Conservation (phyloP, 352 stramenopile species). For the Elongisporangium undulatum region DNA sequence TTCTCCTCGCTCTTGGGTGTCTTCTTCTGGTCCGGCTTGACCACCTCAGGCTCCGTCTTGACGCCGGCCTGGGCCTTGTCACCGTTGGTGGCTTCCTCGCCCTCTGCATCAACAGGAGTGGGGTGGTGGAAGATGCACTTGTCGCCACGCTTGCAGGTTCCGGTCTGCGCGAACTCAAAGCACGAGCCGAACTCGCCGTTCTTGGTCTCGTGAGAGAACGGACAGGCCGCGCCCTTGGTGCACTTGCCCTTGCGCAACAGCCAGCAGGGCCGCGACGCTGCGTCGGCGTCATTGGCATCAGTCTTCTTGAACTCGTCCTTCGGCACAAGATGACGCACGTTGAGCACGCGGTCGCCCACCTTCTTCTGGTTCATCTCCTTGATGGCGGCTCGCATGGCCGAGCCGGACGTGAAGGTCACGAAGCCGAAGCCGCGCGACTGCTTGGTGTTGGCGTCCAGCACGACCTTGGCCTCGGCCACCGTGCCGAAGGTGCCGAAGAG, state of each 20-base stretch:
- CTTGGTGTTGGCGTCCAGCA: slow-evolving; percentile 52
- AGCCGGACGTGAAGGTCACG: slow-evolving; percentile 71
- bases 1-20: slow-evolving; percentile 7
- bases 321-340: slow-evolving; percentile 64
- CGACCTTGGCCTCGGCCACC: slow-evolving; percentile 71
- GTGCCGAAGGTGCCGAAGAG: slow-evolving; percentile 73
- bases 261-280: slow-evolving; percentile 54
- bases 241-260: slow-evolving; percentile 78
- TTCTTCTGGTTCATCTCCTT: slow-evolving; percentile 75
- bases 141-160: slow-evolving; percentile 61
- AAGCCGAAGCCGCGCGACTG: slow-evolving; percentile 78
- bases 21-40: slow-evolving; percentile 6
- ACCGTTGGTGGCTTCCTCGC: neutral
- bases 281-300: slow-evolving; percentile 26
- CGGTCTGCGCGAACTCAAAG: slow-evolving; percentile 77
- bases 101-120: slow-evolving; percentile 7
- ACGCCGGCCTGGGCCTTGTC: neutral
- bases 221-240: slow-evolving; percentile 59
- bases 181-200: slow-evolving; percentile 71
- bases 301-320: slow-evolving; percentile 64
- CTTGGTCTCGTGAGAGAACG: slow-evolving; percentile 74
- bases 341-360: slow-evolving; percentile 64
- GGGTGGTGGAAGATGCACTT: slow-evolving; percentile 70
- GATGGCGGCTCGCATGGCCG: slow-evolving; percentile 67
- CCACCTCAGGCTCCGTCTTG: slow-evolving; percentile 5